phyloP scores from a whole-genome alignment of 805 yeast species.

The Ogataea nakhonphanomensis region DNA sequence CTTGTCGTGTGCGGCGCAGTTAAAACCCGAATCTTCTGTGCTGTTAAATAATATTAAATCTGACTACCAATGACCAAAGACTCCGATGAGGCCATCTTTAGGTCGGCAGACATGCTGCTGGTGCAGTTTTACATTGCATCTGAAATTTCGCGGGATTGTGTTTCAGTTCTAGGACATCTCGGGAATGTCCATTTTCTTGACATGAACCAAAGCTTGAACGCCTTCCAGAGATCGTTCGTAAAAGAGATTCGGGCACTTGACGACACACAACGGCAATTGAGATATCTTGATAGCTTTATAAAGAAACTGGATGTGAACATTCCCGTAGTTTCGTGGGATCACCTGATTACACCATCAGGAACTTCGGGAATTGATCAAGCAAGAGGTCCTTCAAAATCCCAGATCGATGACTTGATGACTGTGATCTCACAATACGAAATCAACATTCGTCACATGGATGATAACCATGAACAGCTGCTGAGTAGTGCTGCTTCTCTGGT shows the following conservation, averaged over 20 bases:
- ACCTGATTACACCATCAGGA: constrained; percentile 20
- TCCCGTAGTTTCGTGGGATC: constrained; percentile 26
- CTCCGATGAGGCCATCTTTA: constrained; percentile 21
- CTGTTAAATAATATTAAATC: constrained; percentile 8
- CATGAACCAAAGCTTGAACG: constrained; percentile 71
- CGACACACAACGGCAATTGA: constrained; percentile 82
- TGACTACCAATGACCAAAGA: constrained; percentile 17
- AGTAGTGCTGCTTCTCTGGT: constrained; percentile 54
- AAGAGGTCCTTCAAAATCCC: constrained; percentile 41
- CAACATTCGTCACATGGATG: constrained; percentile 66
- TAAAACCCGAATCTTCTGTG: constrained; percentile 7
- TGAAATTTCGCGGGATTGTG: constrained; percentile 83
- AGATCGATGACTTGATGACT: constrained; percentile 66
- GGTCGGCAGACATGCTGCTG: constrained; percentile 94
- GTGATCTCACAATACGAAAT: constrained; percentile 64
- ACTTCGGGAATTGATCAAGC: constrained; percentile 11
- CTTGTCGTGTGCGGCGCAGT: constrained; percentile 11
- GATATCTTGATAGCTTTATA: constrained; percentile 50
- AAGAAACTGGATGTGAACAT: constrained; percentile 43
- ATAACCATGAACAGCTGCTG: constrained; percentile 60
- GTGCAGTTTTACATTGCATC: constrained; percentile 89
- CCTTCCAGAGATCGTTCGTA: constrained; percentile 89
- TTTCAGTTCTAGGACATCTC: constrained; percentile 81
- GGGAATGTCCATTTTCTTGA: constrained; percentile 88
- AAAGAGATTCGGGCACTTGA: constrained; percentile 81